Base-by-base conservation (phyloP, 1,139 yeast genomes). In the Wickerhamomyces sp. region DNA sequence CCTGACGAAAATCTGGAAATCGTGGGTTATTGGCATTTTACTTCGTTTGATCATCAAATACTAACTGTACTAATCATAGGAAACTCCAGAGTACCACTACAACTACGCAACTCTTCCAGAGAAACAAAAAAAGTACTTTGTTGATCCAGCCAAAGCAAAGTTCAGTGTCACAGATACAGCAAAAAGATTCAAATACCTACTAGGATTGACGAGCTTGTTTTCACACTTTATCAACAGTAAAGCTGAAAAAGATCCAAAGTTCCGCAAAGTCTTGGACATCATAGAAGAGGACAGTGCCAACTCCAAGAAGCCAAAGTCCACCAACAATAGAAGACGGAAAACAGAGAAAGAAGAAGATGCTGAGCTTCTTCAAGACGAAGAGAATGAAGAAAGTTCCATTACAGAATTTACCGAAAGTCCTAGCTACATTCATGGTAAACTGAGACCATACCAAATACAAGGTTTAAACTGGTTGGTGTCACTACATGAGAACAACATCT, bases 391-490 rank as follows among this genome's bases (percentile, higher is more conserved):
- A 14, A 65, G 65, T 15, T 66, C 72, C 3, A 68, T 75, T 41
- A 72, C 76, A 11, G 88, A 81, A 56, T 79, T 81, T 57, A 72
- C 80, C 4, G 86, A 83, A 55, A 73, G 82, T 47, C 94, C 94
- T 0, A 69, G 73, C 0, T 85, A 74, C 56, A 64, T 85, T 33
- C 70, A 81, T 43, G 94, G 94, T 15, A 65, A 65, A 45, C 63
- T 85, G 49, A 74, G 94, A 59, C 84, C 85, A n/a, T 85, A 91
- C 65, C 98, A 91, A 66, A 77, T 91, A 48, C 96, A 87, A 63
- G 98, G 98, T 45, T 74, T 91, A 54, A 91, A 91, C 67, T 91
- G 98, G 98, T 70, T 91, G 59, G 80, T 90, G 26, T 79, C 90
- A 1, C 69, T 91, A 46, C 84, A 85, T 60, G 94, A 87, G 56